Evolutionary conservation across 306 rosid genomes (phyloP), one percentile per base, ranked within the genome.

Genomic region (Ceratonia siliqua): DNA sequence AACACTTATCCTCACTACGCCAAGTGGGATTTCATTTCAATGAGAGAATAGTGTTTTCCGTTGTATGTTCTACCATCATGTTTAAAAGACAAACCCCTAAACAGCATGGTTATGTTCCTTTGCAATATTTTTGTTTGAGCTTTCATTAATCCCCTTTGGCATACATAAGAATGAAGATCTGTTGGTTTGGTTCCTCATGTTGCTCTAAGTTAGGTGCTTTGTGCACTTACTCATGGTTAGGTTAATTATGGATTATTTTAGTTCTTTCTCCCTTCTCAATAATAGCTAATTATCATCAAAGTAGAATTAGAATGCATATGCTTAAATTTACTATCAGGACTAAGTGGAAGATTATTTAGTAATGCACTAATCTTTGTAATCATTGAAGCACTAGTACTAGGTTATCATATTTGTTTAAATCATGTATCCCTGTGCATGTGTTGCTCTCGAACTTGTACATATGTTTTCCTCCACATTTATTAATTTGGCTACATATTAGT

Each of bases 261-360:
- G 59, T 43, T 52, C 24, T 68, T 65, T 68, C 39, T 68, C 39
- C 35, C 45, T 11, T 20, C 63, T 78, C 36, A 21, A 62, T 12
- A 20, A 8, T 54, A 2, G 35, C 41, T 61, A 61, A 49, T 36
- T 49, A 70, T 58, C 56, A 41, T 42, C 48, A 41, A 24, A 33
- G 58, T 67, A 55, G 48, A 73, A 77, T 66, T 67, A 55, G 48
- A 73, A 77, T 33, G 32, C 62, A 62, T 20, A 28, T 48, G 35
- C 43, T 46, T 53, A 64, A 62, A 74, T 68, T 82, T 72, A 30
- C 68, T 13, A 43, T 30, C 15, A 72, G 27, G 55, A 58, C 62
- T 55, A 58, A 78, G 69, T 25, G 32, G 46, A 43, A 68, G 73
- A 57, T 74, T 54, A 70, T 27, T 62, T 14, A 22, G 68, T 74